Evolutionary conservation across 768 basidiomycete species (phyloP).

Genomic region (Lentinula lateritia): DNA sequence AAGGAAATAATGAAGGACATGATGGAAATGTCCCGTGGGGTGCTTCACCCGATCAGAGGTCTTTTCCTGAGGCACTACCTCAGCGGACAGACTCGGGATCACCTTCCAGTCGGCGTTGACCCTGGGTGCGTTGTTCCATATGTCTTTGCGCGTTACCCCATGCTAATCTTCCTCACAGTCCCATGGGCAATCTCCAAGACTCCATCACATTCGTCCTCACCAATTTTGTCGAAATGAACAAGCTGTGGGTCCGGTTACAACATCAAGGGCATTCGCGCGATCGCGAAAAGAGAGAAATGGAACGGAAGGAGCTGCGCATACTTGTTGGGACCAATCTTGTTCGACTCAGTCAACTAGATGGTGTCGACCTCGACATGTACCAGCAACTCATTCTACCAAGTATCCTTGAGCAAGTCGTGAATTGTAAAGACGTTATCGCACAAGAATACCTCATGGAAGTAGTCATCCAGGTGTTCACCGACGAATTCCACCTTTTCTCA

Average conservation of each 20-base stretch:
- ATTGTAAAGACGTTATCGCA: slow-evolving; percentile 97
- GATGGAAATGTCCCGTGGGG: slow-evolving; percentile 99
- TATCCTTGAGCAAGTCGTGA: slow-evolving; percentile 94
- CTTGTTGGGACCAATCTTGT: slow-evolving; percentile 98
- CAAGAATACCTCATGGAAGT: slow-evolving; percentile 99
- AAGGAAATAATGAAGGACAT: slow-evolving; percentile 99
- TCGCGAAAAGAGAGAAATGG: slow-evolving; percentile 95
- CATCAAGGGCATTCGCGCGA: slow-evolving; percentile 97
- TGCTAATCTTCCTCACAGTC: slow-evolving; percentile 38
- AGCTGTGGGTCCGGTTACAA: slow-evolving; percentile 97
- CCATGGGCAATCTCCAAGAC: slow-evolving; percentile 86
- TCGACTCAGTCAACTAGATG: slow-evolving; percentile 90
- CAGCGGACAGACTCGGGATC: slow-evolving; percentile 93
- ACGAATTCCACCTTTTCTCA: slow-evolving; percentile 95
- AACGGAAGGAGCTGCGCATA: slow-evolving; percentile 91
- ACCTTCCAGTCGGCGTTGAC: slow-evolving; percentile 85
- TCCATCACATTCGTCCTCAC: slow-evolving; percentile 94
- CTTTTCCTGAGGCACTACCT: slow-evolving; percentile 95
- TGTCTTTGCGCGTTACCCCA: slow-evolving; percentile 1
- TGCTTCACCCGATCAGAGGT: slow-evolving; percentile 94
- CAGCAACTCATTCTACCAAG: slow-evolving; percentile 81
- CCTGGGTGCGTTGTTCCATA: slow-evolving; percentile 53
- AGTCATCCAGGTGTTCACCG: slow-evolving; percentile 99
- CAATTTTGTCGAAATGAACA: slow-evolving; percentile 99
- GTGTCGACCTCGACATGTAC: slow-evolving; percentile 94